Percentiles rank a stretch among this genome's conserved stretches.
Evolutionary conservation across 2,329 filamentous ascomycete genomes (phyloP).

Genomic region (Venturia nashicola): DNA sequence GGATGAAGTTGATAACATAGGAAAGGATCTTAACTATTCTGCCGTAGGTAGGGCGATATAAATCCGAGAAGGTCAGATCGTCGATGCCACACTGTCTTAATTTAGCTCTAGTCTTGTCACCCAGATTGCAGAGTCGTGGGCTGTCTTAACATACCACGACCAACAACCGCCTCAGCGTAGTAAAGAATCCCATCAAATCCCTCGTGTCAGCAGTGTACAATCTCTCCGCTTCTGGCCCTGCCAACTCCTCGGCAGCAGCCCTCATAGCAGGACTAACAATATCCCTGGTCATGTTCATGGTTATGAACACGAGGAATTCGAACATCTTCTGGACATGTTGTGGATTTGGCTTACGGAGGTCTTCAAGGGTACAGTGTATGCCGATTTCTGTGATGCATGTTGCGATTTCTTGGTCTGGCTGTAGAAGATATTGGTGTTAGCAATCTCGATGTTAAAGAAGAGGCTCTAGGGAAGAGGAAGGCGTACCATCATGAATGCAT

Average conservation of each 20-base stretch:
- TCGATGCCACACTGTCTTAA: constrained; percentile 63
- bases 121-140: background rate
- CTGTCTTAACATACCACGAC: constrained; percentile 38
- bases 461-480: background rate
- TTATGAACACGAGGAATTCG: constrained; percentile 89
- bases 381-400: constrained; percentile 96
- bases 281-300: constrained; percentile 87
- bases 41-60: constrained; percentile 82
- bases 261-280: constrained; percentile 92
- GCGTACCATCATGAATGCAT: constrained; percentile 40
- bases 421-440: constrained; percentile 8
- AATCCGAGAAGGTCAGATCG: constrained; percentile 86
- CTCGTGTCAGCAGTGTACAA: constrained; percentile 76
- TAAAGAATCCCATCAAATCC: constrained; percentile 92
- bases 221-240: constrained; percentile 65
- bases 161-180: constrained; percentile 66
- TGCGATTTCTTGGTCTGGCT: constrained; percentile 70
- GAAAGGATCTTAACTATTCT: constrained; percentile 91
- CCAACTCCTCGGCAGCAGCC: constrained; percentile 78
- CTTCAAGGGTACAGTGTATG: constrained; percentile 72
- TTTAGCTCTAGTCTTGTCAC: background rate
- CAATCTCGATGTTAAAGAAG: background rate
- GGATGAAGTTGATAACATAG: constrained; percentile 97
- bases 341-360: constrained; percentile 88
- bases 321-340: constrained; percentile 95